Evolutionary conservation across 2,329 filamentous ascomycete species (phyloP), one percentile per base, ranked within the genome.

Genomic region (Eutypa lata): DNA sequence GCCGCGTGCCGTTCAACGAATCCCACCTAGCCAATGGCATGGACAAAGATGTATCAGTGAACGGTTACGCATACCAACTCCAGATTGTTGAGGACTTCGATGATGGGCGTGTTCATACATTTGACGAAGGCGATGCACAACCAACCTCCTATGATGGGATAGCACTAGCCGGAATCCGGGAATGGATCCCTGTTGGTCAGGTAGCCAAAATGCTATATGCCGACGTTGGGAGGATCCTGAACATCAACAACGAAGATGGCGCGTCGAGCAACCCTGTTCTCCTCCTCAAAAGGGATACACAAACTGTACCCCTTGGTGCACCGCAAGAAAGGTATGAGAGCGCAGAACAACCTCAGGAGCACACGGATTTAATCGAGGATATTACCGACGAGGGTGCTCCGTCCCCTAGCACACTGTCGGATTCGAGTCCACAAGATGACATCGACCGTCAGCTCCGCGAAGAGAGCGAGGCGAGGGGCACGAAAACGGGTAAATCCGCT

Each of bases 181-280:
- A 84, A 55, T 72, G 70, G 0, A 73, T 84, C n/a, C 79, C 79
- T 0, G 71, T 82, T 3, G 69, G 75, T 33, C 76, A 84, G 63
- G 81, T 96, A 5, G 89, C 91, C 6, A 96, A 95, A 65, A 90
- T 96, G 31, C 96, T 96, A 71, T 97, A 96, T 64, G 91, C 91
- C 1, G 90, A 96, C 60, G 95, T 90, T 0, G 91, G 91, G 18
- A 90, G 90, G 61, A 90, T 97, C 10, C 76, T 97, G 24, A 96
- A 96, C 56, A 91, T 97, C 51, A 75, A 76, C 16, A 72, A 71
- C 21, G 71, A 72, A 3, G 67, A 71, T 8, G 86, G 86, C 14
- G 86, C 87, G 59, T 80, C 81, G 2, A 90, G 88, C 63, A 90
- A 85, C 53, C 88, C 90, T 0, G 83, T 93, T 1, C 73, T 94